These are phyloP conservation scores for Suillus cothurnatus DNA, from an alignment of 768 basidiomycete species.

Conservation along the genomic window DNA sequence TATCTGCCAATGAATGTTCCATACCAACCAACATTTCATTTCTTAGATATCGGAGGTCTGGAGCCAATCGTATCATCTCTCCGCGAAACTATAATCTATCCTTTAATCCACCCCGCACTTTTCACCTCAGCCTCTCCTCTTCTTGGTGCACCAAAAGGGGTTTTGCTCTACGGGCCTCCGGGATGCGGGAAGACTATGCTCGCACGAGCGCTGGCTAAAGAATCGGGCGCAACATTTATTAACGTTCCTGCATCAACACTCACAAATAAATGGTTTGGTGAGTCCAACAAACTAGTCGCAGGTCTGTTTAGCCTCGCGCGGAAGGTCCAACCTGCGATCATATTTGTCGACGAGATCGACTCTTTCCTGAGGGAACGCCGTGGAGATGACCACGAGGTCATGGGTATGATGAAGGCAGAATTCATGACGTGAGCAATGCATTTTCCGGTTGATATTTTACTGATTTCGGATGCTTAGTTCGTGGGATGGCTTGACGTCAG, in stretches of 20 bases:
- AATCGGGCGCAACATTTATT: constrained; percentile 96
- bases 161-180: constrained; percentile 93
- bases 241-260: constrained; percentile 77
- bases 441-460: constrained; percentile 10
- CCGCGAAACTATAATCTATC: constrained; percentile 95
- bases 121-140: constrained; percentile 82
- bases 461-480: constrained; percentile 47
- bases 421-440: constrained; percentile 76
- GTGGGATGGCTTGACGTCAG: constrained; percentile 93
- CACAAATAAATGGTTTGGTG: constrained; percentile 85
- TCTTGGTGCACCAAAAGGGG: constrained; percentile 92
- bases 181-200: constrained; percentile 99
- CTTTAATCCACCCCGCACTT: constrained; percentile 86
- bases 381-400: constrained; percentile 93
- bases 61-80: constrained; percentile 88
- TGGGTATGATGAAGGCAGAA: constrained; percentile 98
- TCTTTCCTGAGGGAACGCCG: constrained; percentile 89
- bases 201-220: constrained; percentile 97
- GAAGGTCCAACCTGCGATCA: constrained; percentile 93
- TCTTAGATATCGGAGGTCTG: constrained; percentile 86
- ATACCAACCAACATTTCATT: constrained; percentile 7
- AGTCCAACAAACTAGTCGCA: constrained; percentile 93
- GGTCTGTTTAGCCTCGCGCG: constrained; percentile 91
- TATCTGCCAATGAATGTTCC: background rate
- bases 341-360: constrained; percentile 99